Evolutionary conservation across 345 rosid genomes (phyloP), one percentile per base, ranked within the genome.

Genomic region (Sonneratia alba): DNA sequence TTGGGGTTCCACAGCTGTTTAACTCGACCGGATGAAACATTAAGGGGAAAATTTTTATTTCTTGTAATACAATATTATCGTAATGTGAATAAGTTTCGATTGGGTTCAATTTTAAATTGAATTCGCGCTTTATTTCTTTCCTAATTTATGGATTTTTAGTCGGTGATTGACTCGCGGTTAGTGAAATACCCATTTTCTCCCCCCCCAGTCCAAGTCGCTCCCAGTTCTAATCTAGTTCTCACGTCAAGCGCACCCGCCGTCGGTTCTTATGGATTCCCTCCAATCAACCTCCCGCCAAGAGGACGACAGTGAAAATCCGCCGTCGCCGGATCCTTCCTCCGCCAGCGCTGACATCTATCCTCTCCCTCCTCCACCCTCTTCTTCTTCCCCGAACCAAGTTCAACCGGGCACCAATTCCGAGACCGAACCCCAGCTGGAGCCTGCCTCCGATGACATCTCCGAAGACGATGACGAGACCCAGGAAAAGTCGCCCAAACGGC

Each of bases 391-490:
- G 6, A 12, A 15, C 14, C 37, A 36, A 19, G 18, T 24, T 4
- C 36, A 62, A 4, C 38, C 37, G 19, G 38, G 38, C 38, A 32
- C 66, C 37, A 62, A 7, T 34, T 62, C 66, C 18, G 70, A 68
- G 36, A 51, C 27, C 47, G 70, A 68, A 11, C 2, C 36, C 55
- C 70, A 43, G 37, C 32, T 88, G 57, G 96, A 87, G 37, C 85
- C 88, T 12, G 70, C 84, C 32, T 91, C 97, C 19, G 96, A 86
- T 67, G 93, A 90, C 36, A 85, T 79, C 76, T 88, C 83, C 0
- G 77, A 73, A 16, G 87, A 89, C 49, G 97, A 92, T 69, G 83
- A 84, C 36, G 88, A 88, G 78, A 16, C 66, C 38, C 66, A 9
- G 18, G 66, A 62, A 34, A 87, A 85, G 67, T 81, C 90, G 19